Evolutionary conservation across 2,329 filamentous ascomycete species (phyloP).

Genomic region (Davidsoniella eucalypti): DNA sequence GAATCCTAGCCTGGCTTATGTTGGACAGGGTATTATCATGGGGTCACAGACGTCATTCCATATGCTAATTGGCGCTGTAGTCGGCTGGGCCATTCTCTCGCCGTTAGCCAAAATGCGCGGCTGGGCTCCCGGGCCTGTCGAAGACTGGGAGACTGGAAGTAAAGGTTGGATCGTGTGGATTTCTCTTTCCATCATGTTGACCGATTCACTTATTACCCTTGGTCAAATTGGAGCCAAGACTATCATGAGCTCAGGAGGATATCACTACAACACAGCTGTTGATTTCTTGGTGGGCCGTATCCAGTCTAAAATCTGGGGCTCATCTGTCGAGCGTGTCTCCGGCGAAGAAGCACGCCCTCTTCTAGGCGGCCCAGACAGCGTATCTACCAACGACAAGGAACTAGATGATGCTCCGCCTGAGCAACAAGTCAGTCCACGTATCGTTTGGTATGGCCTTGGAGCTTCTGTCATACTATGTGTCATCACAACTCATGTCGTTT

Average conservation of each 20-base stretch:
- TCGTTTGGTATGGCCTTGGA: conserved; percentile 59
- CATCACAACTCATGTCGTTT: conserved; percentile 63
- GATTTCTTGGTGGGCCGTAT: conserved; percentile 7
- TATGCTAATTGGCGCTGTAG: conserved; percentile 77
- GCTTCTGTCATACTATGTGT: conserved; percentile 68
- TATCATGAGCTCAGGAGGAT: conserved; percentile 18
- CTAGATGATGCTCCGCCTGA: conserved; percentile 65
- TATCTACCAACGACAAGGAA: conserved; percentile 22
- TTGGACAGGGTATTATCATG: conserved; percentile 98
- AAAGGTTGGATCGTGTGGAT: conserved; percentile 99
- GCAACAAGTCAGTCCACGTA: conserved; percentile 58
- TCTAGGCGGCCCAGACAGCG: conserved; percentile 15
- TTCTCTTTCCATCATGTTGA: conserved; percentile 89
- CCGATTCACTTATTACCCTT: conserved; percentile 78
- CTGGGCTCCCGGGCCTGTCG: conserved; percentile 78
- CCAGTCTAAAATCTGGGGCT: conserved; percentile 10
- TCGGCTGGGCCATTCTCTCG: conserved; percentile 84
- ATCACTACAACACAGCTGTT: conserved; percentile 7
- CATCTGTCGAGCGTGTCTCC: not conserved
- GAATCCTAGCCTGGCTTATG: conserved; percentile 92
- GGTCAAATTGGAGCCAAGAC: conserved; percentile 59
- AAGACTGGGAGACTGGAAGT: conserved; percentile 80
- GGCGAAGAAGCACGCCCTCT: conserved; percentile 8
- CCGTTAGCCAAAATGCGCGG: conserved; percentile 70
- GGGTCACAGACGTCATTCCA: conserved; percentile 86